Conservation (phyloP, 768 basidiomycete genomes). For the Glaciozyma martinii region DNA sequence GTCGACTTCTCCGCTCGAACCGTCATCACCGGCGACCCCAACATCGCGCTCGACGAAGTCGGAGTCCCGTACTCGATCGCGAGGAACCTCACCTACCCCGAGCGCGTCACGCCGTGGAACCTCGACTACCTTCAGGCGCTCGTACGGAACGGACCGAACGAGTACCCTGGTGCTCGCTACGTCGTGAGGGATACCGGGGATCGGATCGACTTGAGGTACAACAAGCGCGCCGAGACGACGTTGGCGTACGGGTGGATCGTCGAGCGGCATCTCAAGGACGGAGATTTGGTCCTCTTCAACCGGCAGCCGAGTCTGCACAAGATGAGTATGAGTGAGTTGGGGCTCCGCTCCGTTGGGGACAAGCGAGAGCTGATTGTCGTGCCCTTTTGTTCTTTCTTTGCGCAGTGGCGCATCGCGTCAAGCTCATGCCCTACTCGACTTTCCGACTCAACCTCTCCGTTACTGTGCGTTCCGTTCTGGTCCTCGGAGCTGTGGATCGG, state of each 20-base stretch:
- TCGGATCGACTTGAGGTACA: slow-evolving; percentile 90
- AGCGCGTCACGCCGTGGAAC: slow-evolving; percentile 96
- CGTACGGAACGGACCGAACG: slow-evolving; percentile 85
- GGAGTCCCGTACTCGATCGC: slow-evolving; percentile 92
- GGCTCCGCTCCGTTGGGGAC: too few relatives aligned
- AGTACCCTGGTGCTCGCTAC: slow-evolving; percentile 92
- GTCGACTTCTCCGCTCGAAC: slow-evolving; percentile 99
- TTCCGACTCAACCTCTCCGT: slow-evolving; percentile 98
- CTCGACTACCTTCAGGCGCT: slow-evolving; percentile 87
- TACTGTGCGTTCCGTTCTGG: slow-evolving; percentile 48
- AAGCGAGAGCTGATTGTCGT: too few relatives aligned
- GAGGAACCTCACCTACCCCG: slow-evolving; percentile 95
- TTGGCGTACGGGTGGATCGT: slow-evolving; percentile 98
- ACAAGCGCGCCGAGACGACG: slow-evolving; percentile 89
- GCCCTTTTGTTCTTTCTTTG: neutral
- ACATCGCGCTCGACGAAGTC: slow-evolving; percentile 89
- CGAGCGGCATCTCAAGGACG: slow-evolving; percentile 92
- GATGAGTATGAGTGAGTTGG: slow-evolving; percentile 82
- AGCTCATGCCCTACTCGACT: slow-evolving; percentile 95
- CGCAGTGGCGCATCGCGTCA: slow-evolving; percentile 82
- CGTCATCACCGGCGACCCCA: slow-evolving; percentile 98
- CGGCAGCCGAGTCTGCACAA: slow-evolving; percentile 97
- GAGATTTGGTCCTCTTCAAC: slow-evolving; percentile 97
- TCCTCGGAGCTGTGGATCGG: slow-evolving; percentile 11
- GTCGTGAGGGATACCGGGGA: slow-evolving; percentile 96